A percentile compares a stretch with the other conserved stretches of the same genome.
Evolutionary conservation across 1,284 basidiomycete genomes (phyloP).

Genomic region (Marasmius fiardii): DNA sequence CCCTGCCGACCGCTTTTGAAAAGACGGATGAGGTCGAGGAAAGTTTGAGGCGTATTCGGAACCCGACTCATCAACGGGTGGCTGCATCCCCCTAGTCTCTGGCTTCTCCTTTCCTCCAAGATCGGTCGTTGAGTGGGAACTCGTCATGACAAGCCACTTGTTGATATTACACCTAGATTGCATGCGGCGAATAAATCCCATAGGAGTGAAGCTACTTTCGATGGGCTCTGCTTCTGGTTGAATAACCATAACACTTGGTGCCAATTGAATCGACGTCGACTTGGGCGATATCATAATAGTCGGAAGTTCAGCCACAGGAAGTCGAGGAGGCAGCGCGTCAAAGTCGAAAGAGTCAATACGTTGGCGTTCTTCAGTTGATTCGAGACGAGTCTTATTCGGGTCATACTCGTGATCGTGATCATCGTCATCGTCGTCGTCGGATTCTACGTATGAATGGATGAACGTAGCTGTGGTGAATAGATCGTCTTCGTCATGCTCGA

Average conservation of each 20-base stretch:
- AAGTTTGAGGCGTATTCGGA: slow-evolving; percentile 11
- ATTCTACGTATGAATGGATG: slow-evolving; percentile 48
- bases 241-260: slow-evolving; percentile 19
- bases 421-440: slow-evolving; percentile 28
- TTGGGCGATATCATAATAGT: background rate
- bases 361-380: slow-evolving; percentile 36
- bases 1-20: background rate
- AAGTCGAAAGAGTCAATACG: slow-evolving; percentile 54
- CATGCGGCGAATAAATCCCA: slow-evolving; percentile 32
- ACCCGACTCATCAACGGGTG: background rate
- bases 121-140: slow-evolving; percentile 7
- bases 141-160: slow-evolving; percentile 17
- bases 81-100: background rate
- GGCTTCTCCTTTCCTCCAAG: no score
- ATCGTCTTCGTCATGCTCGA: slow-evolving; percentile 19
- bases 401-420: slow-evolving; percentile 28
- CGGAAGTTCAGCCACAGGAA: slow-evolving; percentile 3
- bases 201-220: slow-evolving; percentile 18
- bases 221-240: slow-evolving; percentile 20
- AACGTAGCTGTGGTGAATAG: slow-evolving; percentile 49
- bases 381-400: slow-evolving; percentile 19
- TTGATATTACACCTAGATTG: slow-evolving; percentile 33
- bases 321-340: slow-evolving; percentile 43
- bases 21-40: slow-evolving; percentile 11
- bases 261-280: slow-evolving; percentile 5